Evolutionary conservation across 2,329 filamentous ascomycete species (phyloP).

Genomic region (Fusarium odoratissimum): DNA sequence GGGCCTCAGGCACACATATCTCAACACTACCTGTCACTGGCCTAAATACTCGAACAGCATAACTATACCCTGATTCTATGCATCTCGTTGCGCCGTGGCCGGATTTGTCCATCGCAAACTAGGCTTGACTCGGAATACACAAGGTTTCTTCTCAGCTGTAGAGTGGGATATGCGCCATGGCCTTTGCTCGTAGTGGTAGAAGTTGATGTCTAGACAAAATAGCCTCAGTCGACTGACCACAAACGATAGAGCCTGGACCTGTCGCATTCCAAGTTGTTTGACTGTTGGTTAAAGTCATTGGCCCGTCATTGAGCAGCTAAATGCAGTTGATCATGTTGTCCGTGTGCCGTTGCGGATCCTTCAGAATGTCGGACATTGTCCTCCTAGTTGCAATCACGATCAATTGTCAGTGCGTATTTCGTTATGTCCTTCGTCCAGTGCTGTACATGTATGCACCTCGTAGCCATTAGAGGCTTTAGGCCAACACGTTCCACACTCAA

Average conservation of each 20-base stretch:
- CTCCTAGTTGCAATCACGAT: not conserved
- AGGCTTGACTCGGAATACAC: not conserved
- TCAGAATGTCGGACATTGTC: not conserved
- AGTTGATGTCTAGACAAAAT: not conserved
- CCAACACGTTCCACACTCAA: too few species aligned
- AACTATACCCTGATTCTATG: not conserved
- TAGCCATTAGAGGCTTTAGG: not conserved
- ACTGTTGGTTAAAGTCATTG: not conserved
- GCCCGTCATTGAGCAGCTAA: conserved; percentile 20
- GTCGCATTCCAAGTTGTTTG: not conserved
- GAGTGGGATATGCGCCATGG: not conserved
- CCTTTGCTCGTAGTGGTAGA: not conserved
- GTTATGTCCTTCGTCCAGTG: not conserved
- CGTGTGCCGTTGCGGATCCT: not conserved
- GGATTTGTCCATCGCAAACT: not conserved
- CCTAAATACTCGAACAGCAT: not conserved
- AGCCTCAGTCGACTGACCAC: not conserved
- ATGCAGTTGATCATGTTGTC: not conserved
- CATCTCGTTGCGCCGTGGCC: not conserved
- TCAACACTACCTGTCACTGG: conserved; percentile 1
- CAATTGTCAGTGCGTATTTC: not conserved
- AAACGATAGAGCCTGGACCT: not conserved
- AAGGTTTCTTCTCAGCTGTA: not conserved
- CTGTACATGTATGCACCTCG: not conserved
- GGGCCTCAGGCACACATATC: too few species aligned